Conservation (phyloP, 2,329 filamentous ascomycete species). For the Talaromyces pinophilus region DNA sequence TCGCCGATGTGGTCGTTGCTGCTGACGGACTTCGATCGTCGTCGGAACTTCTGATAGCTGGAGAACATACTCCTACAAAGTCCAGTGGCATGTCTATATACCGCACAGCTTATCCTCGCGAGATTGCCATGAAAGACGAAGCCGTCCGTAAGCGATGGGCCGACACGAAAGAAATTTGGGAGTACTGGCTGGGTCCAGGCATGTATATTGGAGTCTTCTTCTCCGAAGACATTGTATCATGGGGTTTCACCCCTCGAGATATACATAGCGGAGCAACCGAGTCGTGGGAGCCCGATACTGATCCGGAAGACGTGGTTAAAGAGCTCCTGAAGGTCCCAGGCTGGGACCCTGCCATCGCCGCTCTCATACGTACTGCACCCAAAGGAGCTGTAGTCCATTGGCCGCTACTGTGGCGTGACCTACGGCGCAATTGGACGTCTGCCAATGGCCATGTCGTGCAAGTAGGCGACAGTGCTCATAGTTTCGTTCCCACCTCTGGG, state of each 20-base stretch:
- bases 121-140: background rate
- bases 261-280: background rate
- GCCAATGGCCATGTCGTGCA: constrained; percentile 25
- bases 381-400: constrained; percentile 5
- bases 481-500: constrained; percentile 52
- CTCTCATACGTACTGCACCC: background rate
- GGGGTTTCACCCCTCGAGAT: background rate
- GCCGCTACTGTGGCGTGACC: constrained; percentile 13
- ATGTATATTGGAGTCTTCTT: background rate
- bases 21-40: background rate
- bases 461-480: constrained; percentile 27
- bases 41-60: constrained; percentile 2
- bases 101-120: background rate
- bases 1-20: constrained; percentile 10
- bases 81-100: constrained; percentile 7
- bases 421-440: constrained; percentile 20
- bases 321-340: background rate
- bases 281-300: background rate
- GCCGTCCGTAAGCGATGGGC: background rate
- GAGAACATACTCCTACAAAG: background rate
- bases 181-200: background rate
- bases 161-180: background rate
- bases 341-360: background rate
- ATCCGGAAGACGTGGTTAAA: constrained; percentile 24
- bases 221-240: background rate